A percentile compares a stretch with the other conserved stretches of the same genome.
Evolutionary conservation across 768 basidiomycete species (phyloP).

Genomic region (Holtermannia corniformis): DNA sequence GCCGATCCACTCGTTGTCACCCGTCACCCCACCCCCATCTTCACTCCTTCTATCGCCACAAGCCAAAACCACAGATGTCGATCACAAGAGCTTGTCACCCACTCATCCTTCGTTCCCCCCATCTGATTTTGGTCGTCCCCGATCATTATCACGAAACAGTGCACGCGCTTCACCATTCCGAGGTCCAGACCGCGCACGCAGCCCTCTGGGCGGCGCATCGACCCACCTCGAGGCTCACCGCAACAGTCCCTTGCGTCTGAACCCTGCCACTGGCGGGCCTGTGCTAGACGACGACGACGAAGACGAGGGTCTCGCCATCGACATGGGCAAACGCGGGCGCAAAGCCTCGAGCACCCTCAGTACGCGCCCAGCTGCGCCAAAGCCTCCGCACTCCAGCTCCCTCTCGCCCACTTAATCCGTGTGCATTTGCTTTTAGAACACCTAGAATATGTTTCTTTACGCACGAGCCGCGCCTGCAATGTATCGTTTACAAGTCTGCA

Average conservation of each 20-base stretch:
- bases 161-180: conserved; percentile 7
- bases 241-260: conserved; percentile 1
- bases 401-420: neutral
- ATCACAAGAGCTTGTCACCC: neutral
- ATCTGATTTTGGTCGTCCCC: neutral
- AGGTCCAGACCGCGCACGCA: conserved; percentile 6
- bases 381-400: neutral
- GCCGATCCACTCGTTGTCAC: neutral
- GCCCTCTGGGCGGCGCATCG: conserved; percentile 3
- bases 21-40: neutral
- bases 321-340: conserved; percentile 8
- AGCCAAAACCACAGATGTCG: neutral
- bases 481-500: neutral
- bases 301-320: conserved; percentile 32
- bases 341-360: neutral
- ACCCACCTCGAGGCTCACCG: neutral
- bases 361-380: neutral
- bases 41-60: neutral
- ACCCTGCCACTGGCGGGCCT: neutral
- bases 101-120: neutral
- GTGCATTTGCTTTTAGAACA: neutral
- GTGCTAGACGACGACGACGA: conserved; percentile 17
- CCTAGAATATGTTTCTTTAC: neutral
- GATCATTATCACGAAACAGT: conserved; percentile 9
- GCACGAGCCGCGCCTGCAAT: too few relatives aligned